Percentiles rank a stretch among this genome's conserved stretches.
phyloP scores from a whole-genome alignment of 352 stramenopile genomes.

The Elongisporangium undulatum region DNA sequence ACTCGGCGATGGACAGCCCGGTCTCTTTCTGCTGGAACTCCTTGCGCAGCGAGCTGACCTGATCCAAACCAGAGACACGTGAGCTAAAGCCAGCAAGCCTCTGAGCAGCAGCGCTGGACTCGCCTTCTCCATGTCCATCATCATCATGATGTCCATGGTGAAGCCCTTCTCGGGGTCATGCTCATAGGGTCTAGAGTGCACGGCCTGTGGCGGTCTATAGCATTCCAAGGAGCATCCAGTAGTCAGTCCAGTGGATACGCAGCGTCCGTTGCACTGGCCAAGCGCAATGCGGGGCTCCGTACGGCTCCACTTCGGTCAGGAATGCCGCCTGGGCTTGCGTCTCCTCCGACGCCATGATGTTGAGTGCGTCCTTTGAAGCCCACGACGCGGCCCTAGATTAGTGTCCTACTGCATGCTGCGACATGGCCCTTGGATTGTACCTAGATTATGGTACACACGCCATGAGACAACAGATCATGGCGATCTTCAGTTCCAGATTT shows the following conservation, averaged over 20 bases:
- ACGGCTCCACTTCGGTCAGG: conserved; percentile 16
- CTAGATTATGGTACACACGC: neutral
- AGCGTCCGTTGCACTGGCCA: neutral
- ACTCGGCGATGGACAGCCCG: conserved; percentile 78
- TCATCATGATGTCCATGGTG: conserved; percentile 92
- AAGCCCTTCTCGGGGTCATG: conserved; percentile 79
- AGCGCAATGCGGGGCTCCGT: neutral
- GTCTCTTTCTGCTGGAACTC: conserved; percentile 85
- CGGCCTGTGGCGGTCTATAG: neutral
- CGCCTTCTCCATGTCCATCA: conserved; percentile 86
- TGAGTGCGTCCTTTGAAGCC: neutral
- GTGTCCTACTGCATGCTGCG: neutral
- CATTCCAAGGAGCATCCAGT: neutral
- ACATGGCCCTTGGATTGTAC: neutral
- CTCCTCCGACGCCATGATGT: neutral
- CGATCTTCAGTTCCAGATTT: neutral
- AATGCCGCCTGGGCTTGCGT: conserved; percentile 4
- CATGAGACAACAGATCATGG: neutral
- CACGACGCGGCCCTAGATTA: neutral
- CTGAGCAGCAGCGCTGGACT: neutral
- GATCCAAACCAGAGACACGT: neutral
- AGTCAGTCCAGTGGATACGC: neutral
- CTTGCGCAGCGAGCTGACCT: conserved; percentile 71
- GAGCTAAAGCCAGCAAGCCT: neutral
- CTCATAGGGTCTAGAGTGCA: conserved; percentile 42